A percentile compares a stretch with the other conserved stretches of the same genome.
Conservation (phyloP, 2,329 filamentous ascomycete genomes). For the Claviceps pazoutovae region DNA sequence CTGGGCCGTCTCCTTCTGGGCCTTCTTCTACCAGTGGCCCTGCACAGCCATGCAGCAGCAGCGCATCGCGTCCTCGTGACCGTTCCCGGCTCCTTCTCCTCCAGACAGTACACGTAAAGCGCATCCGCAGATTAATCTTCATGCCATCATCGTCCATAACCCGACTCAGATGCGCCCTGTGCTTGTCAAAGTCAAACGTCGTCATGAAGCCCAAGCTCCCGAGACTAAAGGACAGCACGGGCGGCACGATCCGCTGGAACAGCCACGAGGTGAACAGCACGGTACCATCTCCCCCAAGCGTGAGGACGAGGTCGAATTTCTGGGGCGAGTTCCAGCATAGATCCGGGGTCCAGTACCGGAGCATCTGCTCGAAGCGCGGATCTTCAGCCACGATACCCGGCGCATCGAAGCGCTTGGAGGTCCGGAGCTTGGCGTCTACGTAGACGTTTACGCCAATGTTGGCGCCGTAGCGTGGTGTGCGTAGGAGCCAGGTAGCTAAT, state of each 20-base stretch:
- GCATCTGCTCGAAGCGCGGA: conserved; percentile 64
- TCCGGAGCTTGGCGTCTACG: conserved; percentile 87
- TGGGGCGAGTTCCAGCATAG: conserved; percentile 89
- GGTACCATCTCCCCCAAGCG: conserved; percentile 74
- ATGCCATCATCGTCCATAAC: conserved; percentile 93
- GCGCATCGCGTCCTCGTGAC: conserved; percentile 34
- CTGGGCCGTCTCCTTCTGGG: too few species aligned
- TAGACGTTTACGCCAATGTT: conserved; percentile 92
- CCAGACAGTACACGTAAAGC: conserved; percentile 96
- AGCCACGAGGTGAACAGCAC: conserved; percentile 83
- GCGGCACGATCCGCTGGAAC: conserved; percentile 80
- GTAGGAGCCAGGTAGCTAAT: conserved; percentile 73
- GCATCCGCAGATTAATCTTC: conserved; percentile 95
- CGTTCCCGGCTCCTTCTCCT: conserved; percentile 87
- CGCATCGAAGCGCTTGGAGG: conserved; percentile 77
- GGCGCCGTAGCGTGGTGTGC: conserved; percentile 77
- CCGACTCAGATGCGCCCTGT: conserved; percentile 72
- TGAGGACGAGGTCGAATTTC: conserved; percentile 87
- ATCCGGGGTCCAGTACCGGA: conserved; percentile 92
- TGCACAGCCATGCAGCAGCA: too few species aligned
- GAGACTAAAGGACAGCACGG: conserved; percentile 71
- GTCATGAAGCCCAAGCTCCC: conserved; percentile 82
- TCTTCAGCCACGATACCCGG: conserved; percentile 59
- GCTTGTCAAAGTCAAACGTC: conserved; percentile 74
- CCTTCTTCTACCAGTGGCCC: too few species aligned